These are phyloP conservation scores for Fusarium equiseti DNA, from an alignment of 2,329 filamentous ascomycete species.

Conservation along the genomic window DNA sequence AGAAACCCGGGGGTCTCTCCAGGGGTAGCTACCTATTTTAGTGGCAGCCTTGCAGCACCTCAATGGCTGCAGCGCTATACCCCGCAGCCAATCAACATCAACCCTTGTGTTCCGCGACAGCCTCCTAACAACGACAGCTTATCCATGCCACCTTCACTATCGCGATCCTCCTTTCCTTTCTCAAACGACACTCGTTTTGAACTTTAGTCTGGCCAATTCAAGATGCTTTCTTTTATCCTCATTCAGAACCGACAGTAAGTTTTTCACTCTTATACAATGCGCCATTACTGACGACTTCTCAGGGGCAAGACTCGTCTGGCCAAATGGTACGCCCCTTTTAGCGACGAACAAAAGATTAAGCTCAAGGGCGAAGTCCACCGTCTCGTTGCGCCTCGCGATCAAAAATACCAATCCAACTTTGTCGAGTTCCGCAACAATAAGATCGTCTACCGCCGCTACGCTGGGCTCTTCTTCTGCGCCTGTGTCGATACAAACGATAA, in stretches of 20 bases:
- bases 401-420: slow-evolving; percentile 99
- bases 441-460: slow-evolving; percentile 97
- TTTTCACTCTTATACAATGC: not conserved
- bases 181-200: slow-evolving; percentile 11
- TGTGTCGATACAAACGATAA: slow-evolving; percentile 99
- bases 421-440: slow-evolving; percentile 96
- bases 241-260: slow-evolving; percentile 88
- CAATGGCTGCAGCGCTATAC: slow-evolving; percentile 3
- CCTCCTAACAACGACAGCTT: slow-evolving; percentile 32
- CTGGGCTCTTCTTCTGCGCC: slow-evolving; percentile 98
- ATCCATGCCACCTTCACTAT: slow-evolving; percentile 34
- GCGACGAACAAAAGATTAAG: slow-evolving; percentile 98
- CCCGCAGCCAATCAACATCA: slow-evolving; percentile 23
- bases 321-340: slow-evolving; percentile 99
- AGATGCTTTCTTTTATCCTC: slow-evolving; percentile 85
- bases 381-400: slow-evolving; percentile 95
- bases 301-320: slow-evolving; percentile 98
- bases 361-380: slow-evolving; percentile 99
- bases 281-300: slow-evolving; percentile 13
- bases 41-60: slow-evolving; percentile 31
- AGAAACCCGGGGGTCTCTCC: slow-evolving; percentile 13
- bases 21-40: slow-evolving; percentile 9
- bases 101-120: slow-evolving; percentile 33
- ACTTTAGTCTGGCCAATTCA: slow-evolving; percentile 11
- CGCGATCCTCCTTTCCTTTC: slow-evolving; percentile 24